Base-by-base conservation (phyloP, 2,329 filamentous ascomycete species). In the Dichotomopilus funicola region DNA sequence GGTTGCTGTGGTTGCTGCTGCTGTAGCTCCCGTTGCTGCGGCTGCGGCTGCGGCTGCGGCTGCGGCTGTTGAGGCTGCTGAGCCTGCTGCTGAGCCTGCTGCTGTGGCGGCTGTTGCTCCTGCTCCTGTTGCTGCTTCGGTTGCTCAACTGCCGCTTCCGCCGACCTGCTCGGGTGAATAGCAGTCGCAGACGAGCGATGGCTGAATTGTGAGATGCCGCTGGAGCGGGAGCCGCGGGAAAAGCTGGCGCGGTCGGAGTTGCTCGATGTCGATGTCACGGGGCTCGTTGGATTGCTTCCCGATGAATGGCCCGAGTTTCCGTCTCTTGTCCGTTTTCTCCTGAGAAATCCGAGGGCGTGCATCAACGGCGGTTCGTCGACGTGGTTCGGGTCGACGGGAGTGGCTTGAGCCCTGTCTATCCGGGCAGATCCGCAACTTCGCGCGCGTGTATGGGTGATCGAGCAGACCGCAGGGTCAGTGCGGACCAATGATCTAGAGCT, bases 311-410 rank as follows among this genome's bases (percentile, higher is more conserved):
- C 85, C 70, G 82, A 79, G 70, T 85, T 82, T 70, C 85, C 88
- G 78, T 96, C 91, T 83, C 91, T 95, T 76, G 91, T 95, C 83
- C 91, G 87, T 82, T 95, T 96, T 83, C 96, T 97, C 83, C 96
- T 96, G 71, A 97, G 84, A 71, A 96, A 91, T 74, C 90, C 53
- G 55, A 61, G 58, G 27, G 59, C 52, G 44, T 57, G 94, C 94
- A 99, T 97, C 60, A 68, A 66, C 55, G 19, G 66, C 63, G 65
- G 49, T 55, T 41, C 31, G 36, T 48, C 31, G 45, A 44, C 51
- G 57, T 60, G 19, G 19, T 27, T 27, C 19, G 51, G 57, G 57
- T 46, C 56, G 53, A 61, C 59, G 55, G 51, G n/a, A 49, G 46
- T n/a, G 53, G 19, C 44, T 48, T 47, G 43, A 57, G 64, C 63